A percentile compares a stretch with the other conserved stretches of the same genome.
phyloP scores from a whole-genome alignment of 768 basidiomycete genomes.

The Mrakia gelida region DNA sequence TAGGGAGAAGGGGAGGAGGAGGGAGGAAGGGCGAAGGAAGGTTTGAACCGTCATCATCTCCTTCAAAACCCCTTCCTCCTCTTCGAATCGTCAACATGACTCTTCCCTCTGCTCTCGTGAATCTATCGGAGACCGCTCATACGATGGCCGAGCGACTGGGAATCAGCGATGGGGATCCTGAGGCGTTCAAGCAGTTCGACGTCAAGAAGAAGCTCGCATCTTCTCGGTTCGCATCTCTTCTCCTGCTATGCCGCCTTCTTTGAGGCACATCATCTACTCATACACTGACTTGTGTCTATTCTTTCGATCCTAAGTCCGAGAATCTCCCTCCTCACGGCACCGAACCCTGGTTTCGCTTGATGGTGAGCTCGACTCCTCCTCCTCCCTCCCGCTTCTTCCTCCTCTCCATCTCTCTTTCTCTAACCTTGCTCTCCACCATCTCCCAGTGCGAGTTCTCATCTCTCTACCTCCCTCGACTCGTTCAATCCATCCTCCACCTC shows the following conservation, averaged over 20 bases:
- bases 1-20: neutral
- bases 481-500: too few relatives aligned
- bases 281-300: too few relatives aligned
- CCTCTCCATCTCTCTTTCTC: too few relatives aligned
- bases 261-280: neutral
- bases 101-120: neutral
- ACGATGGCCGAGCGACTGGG: too few relatives aligned
- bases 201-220: neutral
- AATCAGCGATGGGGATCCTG: neutral
- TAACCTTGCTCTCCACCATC: too few relatives aligned
- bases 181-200: neutral
- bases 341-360: too few relatives aligned
- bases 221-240: neutral
- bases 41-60: neutral
- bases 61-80: neutral
- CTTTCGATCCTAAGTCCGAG: too few relatives aligned
- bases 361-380: too few relatives aligned
- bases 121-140: neutral
- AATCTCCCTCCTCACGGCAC: too few relatives aligned
- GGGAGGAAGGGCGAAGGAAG: neutral
- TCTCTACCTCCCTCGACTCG: too few relatives aligned
- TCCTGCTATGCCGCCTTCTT: neutral
- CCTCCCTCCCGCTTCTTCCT: too few relatives aligned
- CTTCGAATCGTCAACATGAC: neutral
- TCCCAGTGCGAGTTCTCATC: too few relatives aligned